phyloP scores from a whole-genome alignment of 345 rosid species.

The Gossypioides kirkii region DNA sequence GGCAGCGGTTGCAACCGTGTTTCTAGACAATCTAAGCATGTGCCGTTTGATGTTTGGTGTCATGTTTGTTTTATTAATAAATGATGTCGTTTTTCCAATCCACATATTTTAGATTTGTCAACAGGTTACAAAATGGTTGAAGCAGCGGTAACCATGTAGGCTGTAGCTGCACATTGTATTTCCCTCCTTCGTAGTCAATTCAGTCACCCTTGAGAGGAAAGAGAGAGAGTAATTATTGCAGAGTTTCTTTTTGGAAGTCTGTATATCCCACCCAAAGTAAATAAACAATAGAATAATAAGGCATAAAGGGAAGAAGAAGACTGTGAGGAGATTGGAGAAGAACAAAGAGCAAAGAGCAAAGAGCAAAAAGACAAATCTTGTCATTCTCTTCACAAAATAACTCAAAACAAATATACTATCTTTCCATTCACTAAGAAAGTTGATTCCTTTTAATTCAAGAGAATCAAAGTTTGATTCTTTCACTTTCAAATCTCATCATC shows the following conservation, averaged over 20 bases:
- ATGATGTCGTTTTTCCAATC: not conserved
- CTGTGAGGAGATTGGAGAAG: too few relatives aligned
- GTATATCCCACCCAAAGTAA: not conserved
- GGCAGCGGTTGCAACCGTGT: not conserved
- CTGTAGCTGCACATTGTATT: not conserved
- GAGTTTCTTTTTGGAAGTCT: not conserved
- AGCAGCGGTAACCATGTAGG: not conserved
- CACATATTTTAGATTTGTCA: not conserved
- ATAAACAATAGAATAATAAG: not conserved
- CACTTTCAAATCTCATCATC: not conserved
- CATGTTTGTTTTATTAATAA: not conserved
- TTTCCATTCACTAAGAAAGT: constrained; percentile 5
- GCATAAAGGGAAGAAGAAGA: not conserved
- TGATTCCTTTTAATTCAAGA: not conserved
- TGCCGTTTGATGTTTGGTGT: not conserved
- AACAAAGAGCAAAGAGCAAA: not conserved
- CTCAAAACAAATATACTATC: not conserved
- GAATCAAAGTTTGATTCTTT: constrained; percentile 9
- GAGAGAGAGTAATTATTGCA: not conserved
- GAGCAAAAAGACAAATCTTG: constrained; percentile 4
- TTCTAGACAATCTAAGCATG: not conserved
- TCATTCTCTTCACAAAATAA: not conserved
- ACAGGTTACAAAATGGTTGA: not conserved
- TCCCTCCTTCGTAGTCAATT: not conserved
- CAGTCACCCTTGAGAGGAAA: not conserved